A percentile compares a stretch with the other conserved stretches of the same genome.
These are phyloP conservation scores for Sclerotinia trifoliorum DNA, from an alignment of 2,329 filamentous ascomycete species.

Conservation along the genomic window DNA sequence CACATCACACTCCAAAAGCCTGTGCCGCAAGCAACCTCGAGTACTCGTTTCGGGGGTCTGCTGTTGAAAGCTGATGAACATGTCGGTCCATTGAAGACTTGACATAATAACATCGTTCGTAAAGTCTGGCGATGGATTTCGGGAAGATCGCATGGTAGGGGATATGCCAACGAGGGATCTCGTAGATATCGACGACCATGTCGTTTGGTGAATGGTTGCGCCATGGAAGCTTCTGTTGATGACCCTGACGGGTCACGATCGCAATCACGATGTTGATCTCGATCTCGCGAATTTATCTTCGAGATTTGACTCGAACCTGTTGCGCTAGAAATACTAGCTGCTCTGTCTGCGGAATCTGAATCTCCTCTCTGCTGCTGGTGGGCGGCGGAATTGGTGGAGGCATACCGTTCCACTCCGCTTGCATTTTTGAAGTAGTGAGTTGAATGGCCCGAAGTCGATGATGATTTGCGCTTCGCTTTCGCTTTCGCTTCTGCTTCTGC, in stretches of 20 bases:
- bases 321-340: conserved; percentile 36
- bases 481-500: conserved; percentile 26
- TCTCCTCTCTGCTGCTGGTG: conserved; percentile 25
- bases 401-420: conserved; percentile 32
- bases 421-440: conserved; percentile 34
- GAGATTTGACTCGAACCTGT: conserved; percentile 38
- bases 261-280: background rate
- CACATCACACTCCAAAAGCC: conserved; percentile 90
- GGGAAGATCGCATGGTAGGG: conserved; percentile 81
- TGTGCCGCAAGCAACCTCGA: conserved; percentile 85
- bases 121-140: conserved; percentile 87
- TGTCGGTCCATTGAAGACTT: conserved; percentile 77
- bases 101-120: conserved; percentile 75
- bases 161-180: conserved; percentile 70
- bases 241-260: conserved; percentile 27
- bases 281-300: conserved; percentile 33
- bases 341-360: conserved; percentile 30
- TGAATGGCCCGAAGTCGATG: conserved; percentile 32
- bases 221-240: conserved; percentile 28
- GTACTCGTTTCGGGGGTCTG: conserved; percentile 70
- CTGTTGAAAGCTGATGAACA: conserved; percentile 67
- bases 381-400: conserved; percentile 25
- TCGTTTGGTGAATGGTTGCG: conserved; percentile 64
- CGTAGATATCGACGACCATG: conserved; percentile 82
- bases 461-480: conserved; percentile 32